These are phyloP conservation scores for Ensete glaucum DNA, from an alignment of 176 grass and related monocot genomes.

Conservation along the genomic window DNA sequence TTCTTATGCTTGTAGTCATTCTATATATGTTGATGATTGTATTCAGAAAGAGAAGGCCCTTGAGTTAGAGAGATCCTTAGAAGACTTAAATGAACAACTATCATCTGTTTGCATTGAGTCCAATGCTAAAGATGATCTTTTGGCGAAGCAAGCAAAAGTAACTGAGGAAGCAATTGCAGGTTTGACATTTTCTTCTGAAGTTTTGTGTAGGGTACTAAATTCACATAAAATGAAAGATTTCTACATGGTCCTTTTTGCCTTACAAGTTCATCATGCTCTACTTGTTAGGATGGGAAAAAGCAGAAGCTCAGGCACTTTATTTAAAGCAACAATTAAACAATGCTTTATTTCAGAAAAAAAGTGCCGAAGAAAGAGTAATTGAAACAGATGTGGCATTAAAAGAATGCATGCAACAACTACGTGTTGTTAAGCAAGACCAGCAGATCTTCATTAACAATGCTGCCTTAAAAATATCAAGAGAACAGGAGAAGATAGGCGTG, in stretches of 20 bases:
- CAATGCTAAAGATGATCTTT: constrained; percentile 53
- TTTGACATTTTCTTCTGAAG: constrained; percentile 19
- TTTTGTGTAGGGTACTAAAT: background rate
- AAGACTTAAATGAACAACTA: constrained; percentile 60
- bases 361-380: constrained; percentile 46
- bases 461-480: constrained; percentile 48
- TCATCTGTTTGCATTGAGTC: constrained; percentile 53
- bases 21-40: constrained; percentile 8
- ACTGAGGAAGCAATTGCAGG: constrained; percentile 96
- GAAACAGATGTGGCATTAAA: constrained; percentile 61
- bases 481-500: constrained; percentile 57
- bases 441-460: constrained; percentile 48
- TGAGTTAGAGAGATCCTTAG: constrained; percentile 57
- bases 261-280: background rate
- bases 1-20: constrained; percentile 11
- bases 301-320: constrained; percentile 54
- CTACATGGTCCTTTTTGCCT: background rate
- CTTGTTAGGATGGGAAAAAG: constrained; percentile 84
- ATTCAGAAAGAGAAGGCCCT: constrained; percentile 54
- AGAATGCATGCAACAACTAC: constrained; percentile 32
- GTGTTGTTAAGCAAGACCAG: constrained; percentile 49
- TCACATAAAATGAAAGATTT: constrained; percentile 3
- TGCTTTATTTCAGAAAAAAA: constrained; percentile 43
- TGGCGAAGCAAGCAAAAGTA: constrained; percentile 73
- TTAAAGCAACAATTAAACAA: constrained; percentile 65